Percentiles rank a stretch among this genome's conserved stretches.
Conservation (phyloP, 2,329 filamentous ascomycete genomes). For the Paecilomyces variotii region DNA sequence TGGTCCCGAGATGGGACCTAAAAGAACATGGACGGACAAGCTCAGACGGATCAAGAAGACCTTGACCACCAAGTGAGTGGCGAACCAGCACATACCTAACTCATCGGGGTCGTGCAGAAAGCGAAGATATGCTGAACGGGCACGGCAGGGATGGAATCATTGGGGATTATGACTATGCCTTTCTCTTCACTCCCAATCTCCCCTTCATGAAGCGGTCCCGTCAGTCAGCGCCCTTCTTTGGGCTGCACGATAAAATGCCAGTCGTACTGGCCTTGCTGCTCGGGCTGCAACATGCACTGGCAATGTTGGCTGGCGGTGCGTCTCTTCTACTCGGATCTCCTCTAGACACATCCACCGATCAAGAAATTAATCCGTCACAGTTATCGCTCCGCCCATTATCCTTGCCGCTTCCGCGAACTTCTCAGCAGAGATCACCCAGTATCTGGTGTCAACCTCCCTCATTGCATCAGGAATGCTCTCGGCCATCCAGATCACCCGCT, state of each 20-base stretch:
- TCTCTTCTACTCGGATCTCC: background rate
- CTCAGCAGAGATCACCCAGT: constrained; percentile 46
- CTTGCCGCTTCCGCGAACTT: constrained; percentile 53
- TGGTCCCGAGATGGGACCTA: constrained; percentile 32
- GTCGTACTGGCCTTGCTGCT: constrained; percentile 58
- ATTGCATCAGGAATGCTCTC: constrained; percentile 61
- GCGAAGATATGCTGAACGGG: background rate
- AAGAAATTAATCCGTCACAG: constrained; percentile 17
- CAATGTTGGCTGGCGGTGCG: constrained; percentile 52
- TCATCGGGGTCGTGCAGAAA: background rate
- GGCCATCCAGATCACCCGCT: constrained; percentile 57
- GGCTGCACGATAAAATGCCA: constrained; percentile 60
- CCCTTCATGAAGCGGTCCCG: constrained; percentile 66
- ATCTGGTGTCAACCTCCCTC: constrained; percentile 61
- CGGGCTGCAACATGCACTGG: constrained; percentile 61
- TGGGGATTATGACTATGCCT: constrained; percentile 82
- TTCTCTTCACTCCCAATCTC: constrained; percentile 72
- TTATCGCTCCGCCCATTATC: constrained; percentile 58
- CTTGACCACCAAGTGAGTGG: constrained; percentile 35
- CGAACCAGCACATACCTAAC: background rate
- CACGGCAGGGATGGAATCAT: constrained; percentile 59
- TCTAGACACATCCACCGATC: background rate
- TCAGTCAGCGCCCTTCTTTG: constrained; percentile 60
- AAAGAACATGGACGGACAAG: constrained; percentile 28
- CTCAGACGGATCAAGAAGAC: constrained; percentile 24